Percentiles rank a stretch among this genome's conserved stretches.
Evolutionary conservation across 2,329 filamentous ascomycete species (phyloP).

Genomic region (Colletotrichum karsti): DNA sequence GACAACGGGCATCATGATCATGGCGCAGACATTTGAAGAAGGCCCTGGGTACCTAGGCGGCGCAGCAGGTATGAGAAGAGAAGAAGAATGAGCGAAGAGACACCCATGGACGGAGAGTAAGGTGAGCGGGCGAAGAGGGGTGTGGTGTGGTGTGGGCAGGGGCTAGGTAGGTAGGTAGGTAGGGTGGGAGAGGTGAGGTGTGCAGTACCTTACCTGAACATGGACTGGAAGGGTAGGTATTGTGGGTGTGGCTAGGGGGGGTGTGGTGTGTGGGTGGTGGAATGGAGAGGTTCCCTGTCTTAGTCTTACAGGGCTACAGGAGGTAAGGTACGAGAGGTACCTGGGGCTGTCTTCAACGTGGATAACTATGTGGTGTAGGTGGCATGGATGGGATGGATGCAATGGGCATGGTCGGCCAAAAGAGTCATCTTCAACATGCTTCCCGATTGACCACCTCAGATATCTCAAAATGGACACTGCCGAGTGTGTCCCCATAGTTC

Average conservation of each 20-base stretch:
- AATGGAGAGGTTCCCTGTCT: not conserved
- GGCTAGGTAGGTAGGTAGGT: constrained; percentile 37
- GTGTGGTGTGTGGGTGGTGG: constrained; percentile 14
- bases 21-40: constrained; percentile 32
- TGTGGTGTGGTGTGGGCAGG: constrained; percentile 30
- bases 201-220: too few species aligned
- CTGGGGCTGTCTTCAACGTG: not conserved
- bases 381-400: constrained; percentile 5
- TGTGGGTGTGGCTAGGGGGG: not conserved
- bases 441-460: constrained; percentile 5
- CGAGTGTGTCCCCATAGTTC: constrained; percentile 21
- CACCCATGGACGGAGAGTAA: not conserved
- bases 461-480: constrained; percentile 29
- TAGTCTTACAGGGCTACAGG: not conserved
- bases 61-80: constrained; percentile 25
- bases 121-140: constrained; percentile 14
- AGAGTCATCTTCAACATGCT: constrained; percentile 29
- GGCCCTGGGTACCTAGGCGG: constrained; percentile 25
- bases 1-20: constrained; percentile 27
- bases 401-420: constrained; percentile 20
- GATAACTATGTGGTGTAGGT: too few species aligned
- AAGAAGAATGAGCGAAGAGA: not conserved
- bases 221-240: constrained; percentile 3
- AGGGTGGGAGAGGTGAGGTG: constrained; percentile 24
- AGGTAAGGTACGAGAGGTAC: not conserved